These are phyloP conservation scores for Gomphus bonarii DNA, from an alignment of 1,284 basidiomycete genomes.

Conservation along the genomic window DNA sequence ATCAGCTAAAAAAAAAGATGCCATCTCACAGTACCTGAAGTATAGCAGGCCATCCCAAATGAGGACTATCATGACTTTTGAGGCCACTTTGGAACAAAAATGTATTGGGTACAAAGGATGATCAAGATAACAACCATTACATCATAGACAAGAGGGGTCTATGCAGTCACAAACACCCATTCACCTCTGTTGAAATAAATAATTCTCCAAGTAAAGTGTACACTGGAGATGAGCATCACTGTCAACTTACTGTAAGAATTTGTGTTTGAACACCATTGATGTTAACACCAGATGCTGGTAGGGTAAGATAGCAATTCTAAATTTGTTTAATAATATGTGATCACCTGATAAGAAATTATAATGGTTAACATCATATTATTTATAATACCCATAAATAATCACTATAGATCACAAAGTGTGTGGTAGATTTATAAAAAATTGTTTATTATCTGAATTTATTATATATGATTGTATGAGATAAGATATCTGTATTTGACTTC, in stretches of 20 bases:
- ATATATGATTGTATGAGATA: too few species aligned
- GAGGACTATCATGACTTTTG: constrained; percentile 31
- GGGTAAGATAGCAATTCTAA: constrained; percentile 7
- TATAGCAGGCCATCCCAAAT: constrained; percentile 47
- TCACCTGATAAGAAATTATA: too few species aligned
- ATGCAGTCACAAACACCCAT: constrained; percentile 37
- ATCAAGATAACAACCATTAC: constrained; percentile 41
- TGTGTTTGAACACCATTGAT: not conserved
- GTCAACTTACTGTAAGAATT: not conserved
- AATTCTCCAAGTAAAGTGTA: not conserved
- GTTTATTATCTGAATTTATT: too few species aligned
- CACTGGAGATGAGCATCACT: not conserved
- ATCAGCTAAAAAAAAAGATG: not conserved
- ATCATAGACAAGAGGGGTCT: constrained; percentile 46
- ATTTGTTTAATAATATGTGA: too few species aligned
- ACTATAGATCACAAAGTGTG: too few species aligned
- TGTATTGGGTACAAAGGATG: constrained; percentile 31
- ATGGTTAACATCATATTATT: too few species aligned
- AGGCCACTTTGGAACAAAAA: constrained; percentile 28
- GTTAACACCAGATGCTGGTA: constrained; percentile 4
- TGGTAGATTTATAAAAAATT: too few species aligned
- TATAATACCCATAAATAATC: too few species aligned
- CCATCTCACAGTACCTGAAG: constrained; percentile 30
- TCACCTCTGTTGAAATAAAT: not conserved
- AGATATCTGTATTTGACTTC: too few species aligned